A percentile compares a stretch with the other conserved stretches of the same genome.
Conservation (phyloP, 257 asterid genomes). For the Haberlea rhodopensis region DNA sequence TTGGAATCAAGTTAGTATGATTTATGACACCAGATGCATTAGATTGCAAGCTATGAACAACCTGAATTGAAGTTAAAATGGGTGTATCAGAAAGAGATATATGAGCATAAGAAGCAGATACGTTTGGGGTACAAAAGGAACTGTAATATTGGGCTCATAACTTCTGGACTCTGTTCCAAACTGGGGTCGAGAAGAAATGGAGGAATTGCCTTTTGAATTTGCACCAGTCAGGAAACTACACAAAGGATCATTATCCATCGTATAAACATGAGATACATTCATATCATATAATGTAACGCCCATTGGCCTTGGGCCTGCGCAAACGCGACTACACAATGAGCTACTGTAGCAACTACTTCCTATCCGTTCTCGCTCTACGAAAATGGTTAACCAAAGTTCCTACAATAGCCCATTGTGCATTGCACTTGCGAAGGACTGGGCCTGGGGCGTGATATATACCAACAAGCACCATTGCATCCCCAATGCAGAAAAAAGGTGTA, state of each 20-base stretch:
- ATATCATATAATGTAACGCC: too few relatives aligned
- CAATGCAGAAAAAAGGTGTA: slow-evolving; percentile 83
- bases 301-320: too few relatives aligned
- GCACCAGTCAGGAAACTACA: slow-evolving; percentile 43
- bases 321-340: too few relatives aligned
- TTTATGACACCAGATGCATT: slow-evolving; percentile 37
- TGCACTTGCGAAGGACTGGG: too few relatives aligned
- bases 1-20: slow-evolving; percentile 36
- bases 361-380: too few relatives aligned
- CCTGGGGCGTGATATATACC: too few relatives aligned
- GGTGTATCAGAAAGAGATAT: slow-evolving; percentile 40
- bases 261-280: slow-evolving; percentile 89
- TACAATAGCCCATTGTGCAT: too few relatives aligned
- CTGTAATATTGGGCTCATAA: slow-evolving; percentile 39
- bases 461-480: slow-evolving; percentile 98
- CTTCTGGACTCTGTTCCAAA: slow-evolving; percentile 40
- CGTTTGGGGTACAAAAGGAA: slow-evolving; percentile 45
- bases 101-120: slow-evolving; percentile 41
- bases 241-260: slow-evolving; percentile 67
- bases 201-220: slow-evolving; percentile 34
- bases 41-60: slow-evolving; percentile 45
- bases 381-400: too few relatives aligned
- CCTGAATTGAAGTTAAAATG: slow-evolving; percentile 31
- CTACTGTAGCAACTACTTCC: too few relatives aligned
- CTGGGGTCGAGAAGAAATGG: slow-evolving; percentile 37